These are phyloP conservation scores for Leccinum griseonigrum DNA, from an alignment of 1,284 basidiomycete genomes.

Conservation along the genomic window DNA sequence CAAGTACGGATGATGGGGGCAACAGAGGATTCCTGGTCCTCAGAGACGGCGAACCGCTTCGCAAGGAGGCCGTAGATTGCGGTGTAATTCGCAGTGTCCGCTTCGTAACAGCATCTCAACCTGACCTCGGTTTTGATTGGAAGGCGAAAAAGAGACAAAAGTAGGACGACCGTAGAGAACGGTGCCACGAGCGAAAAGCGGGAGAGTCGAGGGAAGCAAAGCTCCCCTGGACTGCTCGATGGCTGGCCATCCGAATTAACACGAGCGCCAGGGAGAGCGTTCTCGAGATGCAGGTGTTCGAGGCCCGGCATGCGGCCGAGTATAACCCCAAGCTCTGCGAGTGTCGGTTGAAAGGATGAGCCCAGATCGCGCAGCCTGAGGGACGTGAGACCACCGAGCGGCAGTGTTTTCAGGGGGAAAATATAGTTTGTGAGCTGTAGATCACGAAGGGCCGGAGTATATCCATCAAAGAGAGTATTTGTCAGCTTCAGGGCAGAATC, in stretches of 20 bases:
- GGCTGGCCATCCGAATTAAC: neutral
- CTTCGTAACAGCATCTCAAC: conserved; percentile 18
- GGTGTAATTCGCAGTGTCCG: conserved; percentile 3
- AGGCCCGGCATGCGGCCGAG: conserved; percentile 33
- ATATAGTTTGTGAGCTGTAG: conserved; percentile 30
- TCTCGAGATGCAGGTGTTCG: conserved; percentile 30
- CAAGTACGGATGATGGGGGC: conserved; percentile 15
- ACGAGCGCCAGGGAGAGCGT: conserved; percentile 26
- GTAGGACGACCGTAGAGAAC: conserved; percentile 14
- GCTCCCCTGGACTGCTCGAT: conserved; percentile 3
- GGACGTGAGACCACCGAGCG: conserved; percentile 29
- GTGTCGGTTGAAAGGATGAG: conserved; percentile 19
- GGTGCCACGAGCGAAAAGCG: conserved; percentile 21
- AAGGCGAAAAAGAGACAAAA: conserved; percentile 20
- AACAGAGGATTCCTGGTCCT: conserved; percentile 1
- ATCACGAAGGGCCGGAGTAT: conserved; percentile 29
- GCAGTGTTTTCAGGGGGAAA: conserved; percentile 28
- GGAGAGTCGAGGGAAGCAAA: conserved; percentile 19
- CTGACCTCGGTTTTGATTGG: conserved; percentile 20
- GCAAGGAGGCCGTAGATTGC: conserved; percentile 18
- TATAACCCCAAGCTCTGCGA: conserved; percentile 24
- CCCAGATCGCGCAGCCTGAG: conserved; percentile 29
- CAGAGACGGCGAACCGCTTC: conserved; percentile 12
- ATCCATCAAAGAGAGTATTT: conserved; percentile 21
- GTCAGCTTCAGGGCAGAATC: conserved; percentile 15